Conservation (phyloP, 768 basidiomycete species). For the Lentinus brumalis region DNA sequence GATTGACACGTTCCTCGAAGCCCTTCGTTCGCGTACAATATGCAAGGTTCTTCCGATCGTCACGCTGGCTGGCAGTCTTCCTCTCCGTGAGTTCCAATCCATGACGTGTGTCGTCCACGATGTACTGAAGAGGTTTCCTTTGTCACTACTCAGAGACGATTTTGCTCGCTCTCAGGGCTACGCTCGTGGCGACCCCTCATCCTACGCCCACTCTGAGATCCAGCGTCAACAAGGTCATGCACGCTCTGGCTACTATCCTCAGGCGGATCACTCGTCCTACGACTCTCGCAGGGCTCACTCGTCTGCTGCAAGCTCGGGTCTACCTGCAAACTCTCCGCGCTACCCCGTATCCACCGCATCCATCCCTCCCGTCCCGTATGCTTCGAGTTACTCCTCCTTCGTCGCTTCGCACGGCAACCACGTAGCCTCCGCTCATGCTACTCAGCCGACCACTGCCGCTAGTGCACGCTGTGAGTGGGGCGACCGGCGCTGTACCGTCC, state of each 20-base stretch:
- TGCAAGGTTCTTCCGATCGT: not conserved
- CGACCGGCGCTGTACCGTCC: not conserved
- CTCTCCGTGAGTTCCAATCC: not conserved
- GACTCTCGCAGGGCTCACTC: not conserved
- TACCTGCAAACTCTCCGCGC: not conserved
- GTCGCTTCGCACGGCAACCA: not conserved
- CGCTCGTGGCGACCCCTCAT: not conserved
- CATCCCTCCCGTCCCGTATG: not conserved
- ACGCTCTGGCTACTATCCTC: not conserved
- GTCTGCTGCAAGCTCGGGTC: not conserved
- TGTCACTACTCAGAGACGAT: not conserved
- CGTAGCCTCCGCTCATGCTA: not conserved
- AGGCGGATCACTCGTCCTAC: not conserved
- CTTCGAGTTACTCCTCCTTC: not conserved
- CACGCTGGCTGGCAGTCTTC: not conserved
- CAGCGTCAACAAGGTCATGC: not conserved
- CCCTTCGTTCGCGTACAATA: not conserved
- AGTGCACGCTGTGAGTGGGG: slow-evolving; percentile 14
- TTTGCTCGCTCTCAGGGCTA: not conserved
- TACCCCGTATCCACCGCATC: not conserved
- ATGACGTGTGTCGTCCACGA: not conserved
- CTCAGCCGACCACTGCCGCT: not conserved
- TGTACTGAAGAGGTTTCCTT: not conserved
- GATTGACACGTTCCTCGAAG: not conserved
- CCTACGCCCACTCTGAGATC: not conserved